Base-by-base conservation (phyloP, 495 filamentous ascomycete genomes). In the Penicillium simplicissimum region DNA sequence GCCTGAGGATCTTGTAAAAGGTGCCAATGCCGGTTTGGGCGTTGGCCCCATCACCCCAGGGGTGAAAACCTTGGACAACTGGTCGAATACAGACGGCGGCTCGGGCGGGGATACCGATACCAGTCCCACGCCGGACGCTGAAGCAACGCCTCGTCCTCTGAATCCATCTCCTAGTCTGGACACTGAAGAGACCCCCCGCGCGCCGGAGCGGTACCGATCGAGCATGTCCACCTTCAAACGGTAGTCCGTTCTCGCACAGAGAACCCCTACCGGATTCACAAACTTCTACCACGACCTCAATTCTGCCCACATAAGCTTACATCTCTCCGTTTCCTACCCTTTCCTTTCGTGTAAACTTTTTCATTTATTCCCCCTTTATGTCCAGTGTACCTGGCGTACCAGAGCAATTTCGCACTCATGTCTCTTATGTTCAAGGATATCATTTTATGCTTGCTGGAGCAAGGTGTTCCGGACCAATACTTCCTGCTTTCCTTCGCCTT, bases 151-250 rank as follows among this genome's bases (percentile, higher is more conserved):
- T 21, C 74, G 75, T 14, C 75, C 77, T 31, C 42, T 71, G 21
- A 73, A 77, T 60, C 75, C 73, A 25, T 74, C 71, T 5, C 68
- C 70, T 0, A 64, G 52, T 40, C 60, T 69, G 14, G 70, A 74
- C 88, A 87, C 68, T 80, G 91, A 58, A 84, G 85, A 57, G 85
- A 93, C 78, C 85, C 91, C 55, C 82, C 85, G 72, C 84, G 87
- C 19, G 88, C 81, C 74, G 88, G 90, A 60, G 86, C 90, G 61
- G 89, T 86, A 84, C 90, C 93, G 65, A 90, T 58, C 59, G 11
- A 61, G 63, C 49, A 42, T 65, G 25, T 55, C 65, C 15, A 13
- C n/a, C 14, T 62, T 58, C 42, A 58, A 62, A 48, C 49, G 65
- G 23, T 59, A 42, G 48, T 31, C 8, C 28, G 4, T 4, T 31